Conservation (phyloP, 257 asterid species). For the Jacaranda mimosifolia region DNA sequence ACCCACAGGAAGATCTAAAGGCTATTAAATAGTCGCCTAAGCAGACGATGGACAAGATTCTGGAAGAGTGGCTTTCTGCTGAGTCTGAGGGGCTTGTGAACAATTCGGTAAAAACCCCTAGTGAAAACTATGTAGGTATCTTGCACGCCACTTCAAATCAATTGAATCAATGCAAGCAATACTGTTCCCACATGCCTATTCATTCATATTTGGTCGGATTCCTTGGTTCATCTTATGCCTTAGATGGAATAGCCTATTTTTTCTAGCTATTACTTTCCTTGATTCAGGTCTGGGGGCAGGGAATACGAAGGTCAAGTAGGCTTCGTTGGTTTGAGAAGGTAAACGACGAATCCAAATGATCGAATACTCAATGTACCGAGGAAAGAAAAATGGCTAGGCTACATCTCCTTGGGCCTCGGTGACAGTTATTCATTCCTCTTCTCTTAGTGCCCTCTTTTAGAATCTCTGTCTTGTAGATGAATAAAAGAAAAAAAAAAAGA, state of each 20-base stretch:
- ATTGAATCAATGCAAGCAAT: constrained; percentile 6
- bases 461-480: too few species aligned
- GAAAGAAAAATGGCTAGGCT: too few species aligned
- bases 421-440: too few species aligned
- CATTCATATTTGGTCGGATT: not conserved
- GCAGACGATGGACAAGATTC: not conserved
- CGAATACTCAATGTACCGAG: not conserved
- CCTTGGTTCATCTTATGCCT: not conserved
- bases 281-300: not conserved
- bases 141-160: not conserved
- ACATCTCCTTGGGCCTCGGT: too few species aligned
- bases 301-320: not conserved
- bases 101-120: too few species aligned
- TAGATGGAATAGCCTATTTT: not conserved
- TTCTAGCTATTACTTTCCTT: not conserved
- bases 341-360: not conserved
- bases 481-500: too few species aligned
- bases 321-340: not conserved
- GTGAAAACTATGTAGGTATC: not conserved
- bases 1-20: not conserved
- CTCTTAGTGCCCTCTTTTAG: too few species aligned
- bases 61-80: not conserved
- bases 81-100: not conserved
- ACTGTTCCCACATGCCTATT: not conserved
- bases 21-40: too few species aligned